Conservation (phyloP, 2,329 filamentous ascomycete genomes). For the Moelleriella libera region DNA sequence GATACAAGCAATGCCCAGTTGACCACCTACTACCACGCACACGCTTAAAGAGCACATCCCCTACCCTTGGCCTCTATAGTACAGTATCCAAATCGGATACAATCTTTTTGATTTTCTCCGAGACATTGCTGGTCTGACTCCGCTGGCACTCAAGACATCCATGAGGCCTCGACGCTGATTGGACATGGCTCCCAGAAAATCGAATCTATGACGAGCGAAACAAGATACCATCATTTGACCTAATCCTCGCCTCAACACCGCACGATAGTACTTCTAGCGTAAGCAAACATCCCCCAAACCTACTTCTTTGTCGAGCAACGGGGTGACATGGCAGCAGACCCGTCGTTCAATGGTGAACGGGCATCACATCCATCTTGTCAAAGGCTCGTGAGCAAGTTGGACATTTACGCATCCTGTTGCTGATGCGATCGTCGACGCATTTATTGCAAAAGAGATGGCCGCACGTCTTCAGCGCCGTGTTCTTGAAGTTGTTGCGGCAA, state of each 20-base stretch:
- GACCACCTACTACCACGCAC: constrained; percentile 8
- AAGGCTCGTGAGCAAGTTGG: constrained; percentile 89
- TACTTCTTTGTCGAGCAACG: background rate
- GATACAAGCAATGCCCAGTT: background rate
- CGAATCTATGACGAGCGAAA: no score
- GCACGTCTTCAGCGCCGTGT: constrained; percentile 84
- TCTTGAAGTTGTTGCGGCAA: constrained; percentile 86
- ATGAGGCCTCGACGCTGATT: background rate
- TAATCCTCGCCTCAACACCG: no score
- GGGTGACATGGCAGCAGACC: background rate
- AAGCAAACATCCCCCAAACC: background rate
- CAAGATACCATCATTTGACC: no score
- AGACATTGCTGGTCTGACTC: background rate
- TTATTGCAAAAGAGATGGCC: constrained; percentile 88
- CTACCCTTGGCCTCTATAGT: constrained; percentile 8
- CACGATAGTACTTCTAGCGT: no score
- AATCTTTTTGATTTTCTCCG: background rate
- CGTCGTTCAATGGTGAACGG: constrained; percentile 36
- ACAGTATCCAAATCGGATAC: constrained; percentile 12
- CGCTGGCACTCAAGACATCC: background rate
- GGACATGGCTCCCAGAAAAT: no score
- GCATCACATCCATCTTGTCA: constrained; percentile 81
- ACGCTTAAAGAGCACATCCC: constrained; percentile 1
- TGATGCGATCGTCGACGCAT: constrained; percentile 80
- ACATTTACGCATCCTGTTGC: constrained; percentile 86